Evolutionary conservation across 768 basidiomycete genomes (phyloP).

Genomic region (Sporobolomyces phaffii): DNA sequence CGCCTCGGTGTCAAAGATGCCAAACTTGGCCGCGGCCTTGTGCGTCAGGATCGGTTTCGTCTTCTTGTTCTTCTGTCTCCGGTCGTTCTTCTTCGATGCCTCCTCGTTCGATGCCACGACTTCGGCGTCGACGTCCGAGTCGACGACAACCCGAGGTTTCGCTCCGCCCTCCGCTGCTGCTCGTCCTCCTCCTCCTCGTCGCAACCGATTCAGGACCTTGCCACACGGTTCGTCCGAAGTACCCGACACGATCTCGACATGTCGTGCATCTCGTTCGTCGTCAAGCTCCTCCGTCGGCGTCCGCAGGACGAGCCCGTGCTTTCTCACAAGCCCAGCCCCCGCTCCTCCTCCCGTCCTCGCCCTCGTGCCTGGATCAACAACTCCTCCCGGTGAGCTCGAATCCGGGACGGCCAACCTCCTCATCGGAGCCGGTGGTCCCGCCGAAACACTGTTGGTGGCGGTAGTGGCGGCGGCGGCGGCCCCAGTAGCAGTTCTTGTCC

Average conservation of each 20-base stretch:
- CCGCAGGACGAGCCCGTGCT: too few species aligned
- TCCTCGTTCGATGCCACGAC: background rate
- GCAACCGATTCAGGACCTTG: constrained; percentile 15
- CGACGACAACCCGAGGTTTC: background rate
- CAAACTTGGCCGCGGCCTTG: constrained; percentile 13
- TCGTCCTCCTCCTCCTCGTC: constrained; percentile 6
- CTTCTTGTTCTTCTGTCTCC: constrained; percentile 2
- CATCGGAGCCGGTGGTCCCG: constrained; percentile 23
- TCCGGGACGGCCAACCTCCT: constrained; percentile 25
- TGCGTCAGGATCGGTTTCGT: constrained; percentile 31
- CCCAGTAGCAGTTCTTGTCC: too few species aligned
- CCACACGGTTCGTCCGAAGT: background rate
- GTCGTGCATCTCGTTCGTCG: background rate
- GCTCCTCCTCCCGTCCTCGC: too few species aligned
- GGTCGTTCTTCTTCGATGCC: background rate
- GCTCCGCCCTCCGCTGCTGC: too few species aligned
- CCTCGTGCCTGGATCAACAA: too few species aligned
- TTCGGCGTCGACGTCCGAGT: background rate
- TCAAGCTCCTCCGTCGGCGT: background rate
- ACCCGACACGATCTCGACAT: too few species aligned
- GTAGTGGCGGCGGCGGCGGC: too few species aligned
- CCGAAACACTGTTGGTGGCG: too few species aligned
- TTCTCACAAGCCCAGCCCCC: too few species aligned
- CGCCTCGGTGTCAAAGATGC: constrained; percentile 36
- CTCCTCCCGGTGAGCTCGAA: constrained; percentile 14